Conservation (phyloP, 495 filamentous ascomycete genomes). For the Neurospora sp. region DNA sequence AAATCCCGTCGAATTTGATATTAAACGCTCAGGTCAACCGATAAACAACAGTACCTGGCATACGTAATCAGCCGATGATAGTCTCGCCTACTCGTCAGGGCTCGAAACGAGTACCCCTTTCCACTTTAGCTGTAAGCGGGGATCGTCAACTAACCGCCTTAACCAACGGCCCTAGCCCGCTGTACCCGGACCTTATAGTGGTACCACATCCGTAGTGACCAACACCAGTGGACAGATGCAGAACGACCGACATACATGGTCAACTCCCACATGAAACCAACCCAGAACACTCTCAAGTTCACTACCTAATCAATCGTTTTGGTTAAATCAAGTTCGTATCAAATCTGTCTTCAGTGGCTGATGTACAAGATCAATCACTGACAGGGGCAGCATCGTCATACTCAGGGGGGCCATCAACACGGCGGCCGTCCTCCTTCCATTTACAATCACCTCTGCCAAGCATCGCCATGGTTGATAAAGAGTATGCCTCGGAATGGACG, state of each 20-base stretch:
- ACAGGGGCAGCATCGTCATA: neutral
- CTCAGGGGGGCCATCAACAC: neutral
- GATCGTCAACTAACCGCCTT: neutral
- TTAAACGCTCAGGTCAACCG: neutral
- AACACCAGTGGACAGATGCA: neutral
- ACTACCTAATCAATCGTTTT: neutral
- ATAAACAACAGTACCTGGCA: neutral
- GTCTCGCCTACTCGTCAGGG: neutral
- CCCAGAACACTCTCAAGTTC: neutral
- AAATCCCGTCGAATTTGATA: neutral
- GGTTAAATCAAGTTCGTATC: neutral
- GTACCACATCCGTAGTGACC: neutral
- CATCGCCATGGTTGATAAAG: neutral
- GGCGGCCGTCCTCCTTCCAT: neutral
- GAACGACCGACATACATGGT: neutral
- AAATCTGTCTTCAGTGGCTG: neutral
- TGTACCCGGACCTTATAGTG: neutral
- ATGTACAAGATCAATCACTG: neutral
- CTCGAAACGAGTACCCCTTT: too few species aligned
- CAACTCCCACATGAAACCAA: neutral
- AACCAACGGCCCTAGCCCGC: neutral
- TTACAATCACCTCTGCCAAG: neutral
- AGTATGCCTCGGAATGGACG: neutral
- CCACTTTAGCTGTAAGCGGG: neutral
- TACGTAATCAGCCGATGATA: neutral